These are phyloP conservation scores for Lactarius vividus DNA, from an alignment of 768 basidiomycete species.

Conservation along the genomic window DNA sequence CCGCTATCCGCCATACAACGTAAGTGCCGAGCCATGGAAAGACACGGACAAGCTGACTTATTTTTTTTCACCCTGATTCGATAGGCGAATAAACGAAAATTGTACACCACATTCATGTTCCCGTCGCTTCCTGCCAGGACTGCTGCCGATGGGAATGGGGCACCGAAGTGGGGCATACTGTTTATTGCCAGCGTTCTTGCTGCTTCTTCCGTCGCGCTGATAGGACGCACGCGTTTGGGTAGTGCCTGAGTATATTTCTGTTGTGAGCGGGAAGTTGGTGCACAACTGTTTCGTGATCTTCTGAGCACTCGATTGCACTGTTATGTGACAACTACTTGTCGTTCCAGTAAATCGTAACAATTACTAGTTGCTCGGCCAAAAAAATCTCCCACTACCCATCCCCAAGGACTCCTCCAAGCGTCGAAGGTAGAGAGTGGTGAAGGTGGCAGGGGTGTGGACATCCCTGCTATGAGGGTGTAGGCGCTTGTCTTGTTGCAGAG, in stretches of 20 bases:
- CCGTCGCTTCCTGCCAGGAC: conserved; percentile 46
- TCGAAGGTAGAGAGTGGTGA: not conserved
- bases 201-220: conserved; percentile 31
- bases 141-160: conserved; percentile 16
- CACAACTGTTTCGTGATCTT: not conserved
- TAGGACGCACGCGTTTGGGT: conserved; percentile 4
- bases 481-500: too few species aligned
- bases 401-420: too few species aligned
- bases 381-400: too few species aligned
- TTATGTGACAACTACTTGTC: not conserved
- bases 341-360: not conserved
- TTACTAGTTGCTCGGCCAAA: too few species aligned
- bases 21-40: conserved; percentile 26
- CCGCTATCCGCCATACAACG: conserved; percentile 42
- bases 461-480: too few species aligned
- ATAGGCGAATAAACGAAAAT: conserved; percentile 32
- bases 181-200: conserved; percentile 46
- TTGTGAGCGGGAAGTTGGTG: not conserved
- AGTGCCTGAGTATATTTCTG: not conserved
- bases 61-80: too few species aligned
- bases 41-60: not conserved
- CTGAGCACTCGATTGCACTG: not conserved
- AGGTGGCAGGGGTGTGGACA: not conserved
- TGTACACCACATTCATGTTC: conserved; percentile 31
- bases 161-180: conserved; percentile 28